Evolutionary conservation across 116 monocot genomes (phyloP), one percentile per base, ranked within the genome.

Genomic region (Papilionanthe hybrid): DNA sequence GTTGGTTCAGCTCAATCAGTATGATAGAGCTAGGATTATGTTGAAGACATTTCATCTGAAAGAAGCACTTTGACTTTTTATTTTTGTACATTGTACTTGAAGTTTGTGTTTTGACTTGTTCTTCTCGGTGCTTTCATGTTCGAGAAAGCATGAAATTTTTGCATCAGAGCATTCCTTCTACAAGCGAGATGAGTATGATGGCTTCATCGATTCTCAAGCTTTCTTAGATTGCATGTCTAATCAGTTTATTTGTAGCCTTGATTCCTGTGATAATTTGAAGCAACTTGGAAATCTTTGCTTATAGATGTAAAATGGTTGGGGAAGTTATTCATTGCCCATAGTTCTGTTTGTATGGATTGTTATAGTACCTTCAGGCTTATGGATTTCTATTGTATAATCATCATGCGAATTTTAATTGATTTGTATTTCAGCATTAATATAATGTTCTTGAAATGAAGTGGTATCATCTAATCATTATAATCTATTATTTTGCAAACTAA

Each of bases 1-100:
- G 82, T 73, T 98, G 83, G 94, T 98, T 75, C 83, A 87, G 9
- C 87, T 98, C 41, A 93, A 94, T 84, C 93, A 94, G 81, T 94
- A 98, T 81, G 98, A 98, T 47, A 90, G 83, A 81, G 98, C 98
- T 50, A 94, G 93, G 82, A 85, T 79, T 1, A 86, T 98, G 55
- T 83, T 91, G 79, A 94, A 82, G 75, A 83, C 80, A 22, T 98
- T 98, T 84, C 90, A 98, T 43, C 90, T 98, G 72, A 94, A 89
- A 86, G 94, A 98, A 85, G 94, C 98, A 78, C 88, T 98, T 55
- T 94, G 84, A 87, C 49, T n/a, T 68, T 22, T 23, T n/a, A 0
- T 32, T 44, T 63, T 15, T 48, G 28, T 23, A 47, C 5, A 22
- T 42, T 25, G 4, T 30, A 25, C 17, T 68, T 27, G 69, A 48